Base-by-base conservation (phyloP, 495 filamentous ascomycete species). In the Beverwykella pulmonaria region DNA sequence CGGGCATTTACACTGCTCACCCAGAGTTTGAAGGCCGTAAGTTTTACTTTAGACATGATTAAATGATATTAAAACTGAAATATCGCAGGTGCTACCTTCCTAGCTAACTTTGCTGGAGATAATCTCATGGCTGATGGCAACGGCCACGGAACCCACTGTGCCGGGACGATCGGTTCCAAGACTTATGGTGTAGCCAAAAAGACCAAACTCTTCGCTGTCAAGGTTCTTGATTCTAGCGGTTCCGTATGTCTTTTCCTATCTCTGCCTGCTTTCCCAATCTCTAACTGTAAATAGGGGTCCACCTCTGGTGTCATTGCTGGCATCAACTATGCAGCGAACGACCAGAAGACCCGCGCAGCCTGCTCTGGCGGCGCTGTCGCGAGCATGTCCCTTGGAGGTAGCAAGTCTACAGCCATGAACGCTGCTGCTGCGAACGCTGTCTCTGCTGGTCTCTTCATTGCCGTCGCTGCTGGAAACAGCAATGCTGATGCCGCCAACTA, bases 141-240 rank as follows among this genome's bases (percentile, higher is more conserved):
- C 47, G 87, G 71, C 54, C 88, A 90, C 74, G 88, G 88, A 34
- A 90, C 87, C 6, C 87, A 90, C 75, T 81, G 83, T 34, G 80
- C 84, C 4, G 87, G 86, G 15, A 89, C 84, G 48, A 82, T 88
- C 14, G 86, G 75, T 32, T 81, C 82, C 2, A 76, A 66, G 27
- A 84, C 82, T 17, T 88, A 86, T 67, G 88, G 87, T 66, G 80
- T 90, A 23, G 80, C 86, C 56, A 90, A 90, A 79, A 79, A 82
- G 59, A 80, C 84, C 25, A 80, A 67, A 46, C 69, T 90, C 44
- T 76, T 88, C 61, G 81, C 83, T 36, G 84, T 90, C 73, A 89
- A 89, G 77, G 87, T 90, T 59, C 85, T 90, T 67, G 76, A 80
- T 68, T 79, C 73, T 68, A 76, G 74, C 44, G 70, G 85, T 69